Evolutionary conservation across 805 yeast species (phyloP), one percentile per base, ranked within the genome.

Genomic region (Zygosaccharomyces pseudorouxii): DNA sequence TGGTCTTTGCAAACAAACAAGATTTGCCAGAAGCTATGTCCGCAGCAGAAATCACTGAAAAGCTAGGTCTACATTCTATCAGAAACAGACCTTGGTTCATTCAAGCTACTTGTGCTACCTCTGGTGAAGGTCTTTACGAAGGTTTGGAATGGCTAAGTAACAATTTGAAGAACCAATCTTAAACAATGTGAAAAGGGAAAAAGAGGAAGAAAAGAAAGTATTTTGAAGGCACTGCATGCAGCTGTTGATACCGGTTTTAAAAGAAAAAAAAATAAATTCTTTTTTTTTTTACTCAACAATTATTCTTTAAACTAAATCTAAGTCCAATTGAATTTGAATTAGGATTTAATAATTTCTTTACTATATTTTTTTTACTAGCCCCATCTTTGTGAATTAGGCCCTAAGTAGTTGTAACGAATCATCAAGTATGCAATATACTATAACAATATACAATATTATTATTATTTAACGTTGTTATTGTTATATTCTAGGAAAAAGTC

Each of bases 61-160:
- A 89, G 75, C 81, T 92, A 67, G 97, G 97, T 57, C 84, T 92
- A 69, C 97, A 90, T 73, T 88, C 97, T 48, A 85, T 93, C 72
- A 86, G 96, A 79, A 96, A 90, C 78, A 88, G 98, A 77, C 96
- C 96, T 67, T 93, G 99, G 99, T 92, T 86, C 77, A 92, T 93
- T 71, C 97, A 92, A 78, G 89, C 99, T 60, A 88, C 98, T 56
- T 90, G 98, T 78, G 99, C 99, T 61, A 92, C 97, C 60, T 87
- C 98, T 55, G 99, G 98, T 77, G 97, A 90, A 71, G 98, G 98
- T 79, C 79, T 89, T 68, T 86, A 89, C 72, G 97, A 89, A 77
- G 97, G 97, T 80, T 82, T 89, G 71, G 96, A 89, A 77, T 89
- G 97, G 97, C 82, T 89, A 68, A 81, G 90, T 60, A 85, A 88